Evolutionary conservation across 1,139 yeast species (phyloP).

Genomic region (Diutina scorzettiae): DNA sequence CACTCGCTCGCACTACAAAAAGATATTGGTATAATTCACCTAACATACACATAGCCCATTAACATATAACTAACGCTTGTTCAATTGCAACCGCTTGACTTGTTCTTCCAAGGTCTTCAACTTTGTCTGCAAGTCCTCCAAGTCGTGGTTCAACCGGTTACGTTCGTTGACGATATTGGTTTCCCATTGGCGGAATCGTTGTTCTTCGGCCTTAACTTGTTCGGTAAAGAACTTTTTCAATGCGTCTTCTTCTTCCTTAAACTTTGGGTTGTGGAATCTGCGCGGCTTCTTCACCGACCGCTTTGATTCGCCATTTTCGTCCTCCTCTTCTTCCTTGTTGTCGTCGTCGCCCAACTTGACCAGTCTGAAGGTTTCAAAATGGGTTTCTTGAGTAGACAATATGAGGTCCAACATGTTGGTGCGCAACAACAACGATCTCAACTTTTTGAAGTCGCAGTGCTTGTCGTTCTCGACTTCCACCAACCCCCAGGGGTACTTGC

Average conservation of each 20-base stretch:
- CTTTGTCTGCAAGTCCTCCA: conserved; percentile 75
- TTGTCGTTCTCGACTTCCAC: conserved; percentile 94
- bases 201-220: conserved; percentile 95
- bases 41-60: no score
- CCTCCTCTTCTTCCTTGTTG: conserved; percentile 14
- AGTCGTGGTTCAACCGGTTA: conserved; percentile 84
- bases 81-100: conserved; percentile 53
- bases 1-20: no score
- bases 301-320: conserved; percentile 24
- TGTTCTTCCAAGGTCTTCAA: conserved; percentile 63
- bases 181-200: conserved; percentile 97
- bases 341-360: conserved; percentile 53
- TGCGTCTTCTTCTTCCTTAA: conserved; percentile 91
- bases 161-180: conserved; percentile 90
- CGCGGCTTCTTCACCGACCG: conserved; percentile 32
- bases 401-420: conserved; percentile 89
- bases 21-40: no score
- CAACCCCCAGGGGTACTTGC: conserved; percentile 96
- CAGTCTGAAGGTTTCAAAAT: conserved; percentile 81
- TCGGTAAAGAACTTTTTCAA: conserved; percentile 94
- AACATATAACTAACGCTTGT: background rate
- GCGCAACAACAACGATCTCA: conserved; percentile 78
- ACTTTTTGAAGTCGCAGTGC: conserved; percentile 90
- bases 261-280: conserved; percentile 72
- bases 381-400: conserved; percentile 80